A percentile compares a stretch with the other conserved stretches of the same genome.
Conservation (phyloP, 106 monocot species). For the Apostasia shenzhenica region DNA sequence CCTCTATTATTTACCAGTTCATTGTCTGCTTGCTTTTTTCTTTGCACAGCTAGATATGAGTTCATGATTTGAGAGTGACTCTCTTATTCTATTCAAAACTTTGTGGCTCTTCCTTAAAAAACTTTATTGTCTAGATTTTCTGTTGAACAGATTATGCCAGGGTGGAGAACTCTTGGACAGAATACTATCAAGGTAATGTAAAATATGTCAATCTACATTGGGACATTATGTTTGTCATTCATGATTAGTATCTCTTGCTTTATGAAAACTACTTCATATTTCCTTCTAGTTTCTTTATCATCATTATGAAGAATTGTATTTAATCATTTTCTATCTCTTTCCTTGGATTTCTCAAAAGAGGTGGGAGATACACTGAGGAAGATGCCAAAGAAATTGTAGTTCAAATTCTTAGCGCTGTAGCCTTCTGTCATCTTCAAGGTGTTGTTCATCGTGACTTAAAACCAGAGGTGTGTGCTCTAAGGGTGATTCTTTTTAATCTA, state of each 20-base stretch:
- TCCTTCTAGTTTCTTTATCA: background rate
- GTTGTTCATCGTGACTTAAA: conserved; percentile 81
- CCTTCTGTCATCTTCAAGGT: conserved; percentile 83
- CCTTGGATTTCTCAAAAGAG: conserved; percentile 34
- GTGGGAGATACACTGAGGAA: conserved; percentile 66
- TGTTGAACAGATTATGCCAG: conserved; percentile 54
- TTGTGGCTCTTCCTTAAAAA: background rate
- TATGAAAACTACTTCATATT: background rate
- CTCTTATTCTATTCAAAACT: background rate
- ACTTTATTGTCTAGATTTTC: background rate
- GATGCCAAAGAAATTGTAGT: conserved; percentile 68
- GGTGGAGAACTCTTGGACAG: conserved; percentile 80
- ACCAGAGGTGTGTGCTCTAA: conserved; percentile 61
- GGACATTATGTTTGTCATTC: too few species aligned
- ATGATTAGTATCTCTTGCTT: background rate
- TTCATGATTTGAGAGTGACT: background rate
- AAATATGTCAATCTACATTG: background rate
- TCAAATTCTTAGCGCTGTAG: conserved; percentile 68
- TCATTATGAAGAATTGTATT: background rate
- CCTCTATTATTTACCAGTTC: background rate
- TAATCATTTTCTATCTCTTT: conserved; percentile 1
- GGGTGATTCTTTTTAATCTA: background rate
- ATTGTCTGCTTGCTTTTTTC: background rate
- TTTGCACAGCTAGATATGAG: background rate
- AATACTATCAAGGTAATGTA: conserved; percentile 61